Base-by-base conservation (phyloP, 1,284 basidiomycete genomes). In the Porogramme epimiltina region DNA sequence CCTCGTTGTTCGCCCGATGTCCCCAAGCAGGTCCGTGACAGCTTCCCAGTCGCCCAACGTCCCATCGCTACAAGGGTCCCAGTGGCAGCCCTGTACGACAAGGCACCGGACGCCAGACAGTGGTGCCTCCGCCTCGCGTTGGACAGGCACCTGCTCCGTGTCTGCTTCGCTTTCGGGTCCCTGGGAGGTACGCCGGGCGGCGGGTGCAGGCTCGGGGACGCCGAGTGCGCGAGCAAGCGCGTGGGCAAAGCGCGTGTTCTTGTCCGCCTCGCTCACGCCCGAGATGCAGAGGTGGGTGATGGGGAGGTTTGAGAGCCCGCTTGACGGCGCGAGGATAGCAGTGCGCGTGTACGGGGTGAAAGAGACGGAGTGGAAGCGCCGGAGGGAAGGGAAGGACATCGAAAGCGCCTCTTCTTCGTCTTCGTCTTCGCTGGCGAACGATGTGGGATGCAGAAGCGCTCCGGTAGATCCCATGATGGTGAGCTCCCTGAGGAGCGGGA, bases 221-320 rank as follows among this genome's bases (percentile, higher is more conserved):
- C 43, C 43, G 43, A 54, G 34, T 0, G 44, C 45, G 2, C 6
- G n/a, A 10, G 52, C 48, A 11, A 54, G 44, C 18, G n/a, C 36
- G n/a, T 16, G 9, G 2, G 41, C 25, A 2, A 50, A 39, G 4
- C 31, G 28, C 2, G 15, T 16, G 8, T 19, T 11, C 10, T 6
- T 15, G 31, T 50, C 41, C 2, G 4, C 10, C 1, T 18, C 15
- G 16, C 18, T 20, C 5, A 51, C 16, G 19, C 42, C 33, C 15
- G 52, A 54, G 15, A 54, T 23, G 9, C 54, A 39, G 19, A 55
- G 34, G 18, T 49, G 54, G 5, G 47, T 49, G 25, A 55, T 36
- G 11, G 49, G 47, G 5, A 48, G 8, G 3, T 41, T 13, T 6
- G 18, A 8, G 9, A 25, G 4, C 11, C 9, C 5, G 4, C 36